A percentile compares a stretch with the other conserved stretches of the same genome.
These are phyloP conservation scores for Thielaviopsis musarum DNA, from an alignment of 2,329 filamentous ascomycete species.

Conservation along the genomic window DNA sequence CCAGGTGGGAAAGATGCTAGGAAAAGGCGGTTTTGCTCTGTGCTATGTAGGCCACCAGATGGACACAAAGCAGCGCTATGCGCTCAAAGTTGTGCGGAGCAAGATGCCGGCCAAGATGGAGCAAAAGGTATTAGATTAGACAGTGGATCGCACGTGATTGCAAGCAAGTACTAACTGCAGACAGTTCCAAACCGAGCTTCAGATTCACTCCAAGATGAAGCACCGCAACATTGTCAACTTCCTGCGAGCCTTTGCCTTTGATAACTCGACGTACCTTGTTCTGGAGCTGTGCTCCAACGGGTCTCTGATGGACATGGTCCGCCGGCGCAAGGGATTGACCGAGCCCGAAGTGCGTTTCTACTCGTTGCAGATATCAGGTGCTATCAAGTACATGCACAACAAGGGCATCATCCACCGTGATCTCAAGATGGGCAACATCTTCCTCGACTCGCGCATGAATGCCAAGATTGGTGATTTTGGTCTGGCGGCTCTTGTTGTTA, in stretches of 20 bases:
- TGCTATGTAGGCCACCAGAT: slow-evolving; percentile 57
- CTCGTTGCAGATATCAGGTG: slow-evolving; percentile 85
- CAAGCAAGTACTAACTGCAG: neutral
- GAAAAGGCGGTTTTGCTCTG: slow-evolving; percentile 70
- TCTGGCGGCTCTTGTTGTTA: slow-evolving; percentile 76
- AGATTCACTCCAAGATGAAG: slow-evolving; percentile 95
- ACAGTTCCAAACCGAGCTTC: slow-evolving; percentile 65
- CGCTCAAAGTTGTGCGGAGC: slow-evolving; percentile 70
- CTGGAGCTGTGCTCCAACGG: slow-evolving; percentile 91
- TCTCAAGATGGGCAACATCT: slow-evolving; percentile 95
- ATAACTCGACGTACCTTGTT: slow-evolving; percentile 80
- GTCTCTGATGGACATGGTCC: slow-evolving; percentile 94
- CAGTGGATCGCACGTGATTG: slow-evolving; percentile 9
- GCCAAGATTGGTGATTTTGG: slow-evolving; percentile 97
- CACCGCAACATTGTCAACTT: slow-evolving; percentile 95
- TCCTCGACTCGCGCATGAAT: slow-evolving; percentile 88
- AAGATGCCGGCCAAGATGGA: slow-evolving; percentile 71
- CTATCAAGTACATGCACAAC: slow-evolving; percentile 94
- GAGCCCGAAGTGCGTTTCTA: slow-evolving; percentile 90
- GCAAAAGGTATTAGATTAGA: slow-evolving; percentile 45
- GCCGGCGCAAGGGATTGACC: slow-evolving; percentile 74
- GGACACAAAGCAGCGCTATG: slow-evolving; percentile 50
- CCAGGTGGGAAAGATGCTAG: slow-evolving; percentile 55
- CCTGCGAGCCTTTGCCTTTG: slow-evolving; percentile 80
- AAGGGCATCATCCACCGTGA: slow-evolving; percentile 94